Conservation (phyloP, 2,329 filamentous ascomycete species). For the Trichoderma brevicompactum region DNA sequence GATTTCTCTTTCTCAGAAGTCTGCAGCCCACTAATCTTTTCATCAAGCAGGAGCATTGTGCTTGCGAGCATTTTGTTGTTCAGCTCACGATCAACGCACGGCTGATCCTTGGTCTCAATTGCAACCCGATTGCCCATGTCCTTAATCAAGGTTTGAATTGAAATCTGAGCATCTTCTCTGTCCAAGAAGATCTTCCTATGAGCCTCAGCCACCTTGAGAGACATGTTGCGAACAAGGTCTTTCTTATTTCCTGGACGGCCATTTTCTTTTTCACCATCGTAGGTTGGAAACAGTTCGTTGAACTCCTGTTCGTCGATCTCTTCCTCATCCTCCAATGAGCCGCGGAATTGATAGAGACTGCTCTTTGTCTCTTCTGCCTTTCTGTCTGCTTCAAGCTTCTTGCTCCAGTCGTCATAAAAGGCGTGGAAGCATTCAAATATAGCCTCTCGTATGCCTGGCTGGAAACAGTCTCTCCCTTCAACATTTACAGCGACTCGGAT, state of each 20-base stretch:
- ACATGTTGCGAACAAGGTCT: slow-evolving; percentile 56
- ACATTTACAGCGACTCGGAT: slow-evolving; percentile 47
- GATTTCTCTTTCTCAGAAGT: slow-evolving; percentile 44
- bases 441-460: slow-evolving; percentile 51
- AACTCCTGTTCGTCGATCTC: slow-evolving; percentile 76
- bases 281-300: slow-evolving; percentile 79
- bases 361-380: slow-evolving; percentile 72
- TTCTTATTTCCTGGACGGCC: slow-evolving; percentile 39
- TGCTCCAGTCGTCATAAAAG: slow-evolving; percentile 81
- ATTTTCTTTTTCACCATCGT: slow-evolving; percentile 54
- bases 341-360: slow-evolving; percentile 83
- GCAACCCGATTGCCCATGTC: slow-evolving; percentile 48
- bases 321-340: slow-evolving; percentile 75
- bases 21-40: slow-evolving; percentile 55
- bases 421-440: slow-evolving; percentile 70
- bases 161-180: slow-evolving; percentile 45
- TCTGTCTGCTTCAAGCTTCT: slow-evolving; percentile 75
- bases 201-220: slow-evolving; percentile 63
- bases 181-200: slow-evolving; percentile 61
- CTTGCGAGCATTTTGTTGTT: slow-evolving; percentile 66
- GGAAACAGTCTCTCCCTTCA: slow-evolving; percentile 51
- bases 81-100: slow-evolving; percentile 42
- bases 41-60: slow-evolving; percentile 67
- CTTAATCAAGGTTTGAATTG: slow-evolving; percentile 52
- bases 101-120: slow-evolving; percentile 37